Base-by-base conservation (phyloP, 345 rosid species). In the Melastoma malabathricum region DNA sequence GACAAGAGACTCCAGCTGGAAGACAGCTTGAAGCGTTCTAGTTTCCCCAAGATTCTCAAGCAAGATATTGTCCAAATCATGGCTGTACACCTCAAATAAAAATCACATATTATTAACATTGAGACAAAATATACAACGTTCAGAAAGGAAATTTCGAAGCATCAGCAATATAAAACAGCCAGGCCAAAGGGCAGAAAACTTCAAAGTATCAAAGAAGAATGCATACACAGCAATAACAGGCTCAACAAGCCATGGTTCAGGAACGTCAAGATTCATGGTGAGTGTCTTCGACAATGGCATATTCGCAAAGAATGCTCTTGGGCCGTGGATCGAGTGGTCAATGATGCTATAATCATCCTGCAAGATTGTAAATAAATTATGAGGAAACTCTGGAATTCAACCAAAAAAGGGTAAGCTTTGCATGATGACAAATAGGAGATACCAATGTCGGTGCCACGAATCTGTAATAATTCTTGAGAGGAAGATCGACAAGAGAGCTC, bases 201-300 rank as follows among this genome's bases (percentile, higher is more conserved):
- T 16, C 41, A 16, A 46, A 12, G 34, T 17, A 47, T 15, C 45
- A 46, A 27, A 44, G 41, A 56, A 61, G 44, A 57, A 70, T 51
- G 50, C 88, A 70, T 88, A 93, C 99, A 93, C 76, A 61, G 99
- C 97, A 73, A 88, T 55, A 48, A 93, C 83, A 53, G 97, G 94
- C 77, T 93, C 97, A 59, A 84, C 82, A 70, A 93, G 99, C 99
- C 99, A 93, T 46, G 99, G 95, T 68, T 93, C 99, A 44, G 99
- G 99, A 64, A 93, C 99, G 68, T 93, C 99, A 56, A 93, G 90
- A 74, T 93, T 93, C 99, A 93, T 84, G 64, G 99, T 93, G 62
- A 93, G 99, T 15, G 97, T 93, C 67, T 93, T 93, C 43, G 99
- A 84, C 62, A 88, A 64, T 47, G 97, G 99, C 99, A 93, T 93